A percentile compares a stretch with the other conserved stretches of the same genome.
phyloP scores from a whole-genome alignment of 192 early-diverging fungal species.

The Oehlia diaphana region DNA sequence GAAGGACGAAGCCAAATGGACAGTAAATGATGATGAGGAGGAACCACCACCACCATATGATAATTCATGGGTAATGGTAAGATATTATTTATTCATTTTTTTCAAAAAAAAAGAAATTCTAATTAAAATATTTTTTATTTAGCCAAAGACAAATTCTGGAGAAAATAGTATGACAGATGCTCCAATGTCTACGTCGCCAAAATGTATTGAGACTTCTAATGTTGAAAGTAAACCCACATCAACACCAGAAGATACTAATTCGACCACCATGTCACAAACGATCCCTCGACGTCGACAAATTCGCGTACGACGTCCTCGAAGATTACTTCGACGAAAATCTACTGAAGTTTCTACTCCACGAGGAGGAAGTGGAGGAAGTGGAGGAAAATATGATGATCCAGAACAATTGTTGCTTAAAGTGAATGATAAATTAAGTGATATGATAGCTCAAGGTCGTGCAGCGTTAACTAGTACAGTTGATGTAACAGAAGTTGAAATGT shows the following conservation, averaged over 20 bases:
- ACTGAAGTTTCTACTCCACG: not conserved
- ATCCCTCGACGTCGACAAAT: not conserved
- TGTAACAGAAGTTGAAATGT: slow-evolving; percentile 28
- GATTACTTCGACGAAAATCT: slow-evolving; percentile 11
- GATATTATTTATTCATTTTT: not conserved
- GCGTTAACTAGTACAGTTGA: slow-evolving; percentile 25
- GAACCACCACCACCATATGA: slow-evolving; percentile 30
- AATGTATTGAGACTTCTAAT: not conserved
- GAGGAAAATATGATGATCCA: slow-evolving; percentile 5
- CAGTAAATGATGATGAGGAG: slow-evolving; percentile 16
- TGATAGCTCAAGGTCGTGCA: slow-evolving; percentile 24
- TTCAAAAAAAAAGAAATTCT: not conserved
- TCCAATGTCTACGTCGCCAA: not conserved
- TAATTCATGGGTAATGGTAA: slow-evolving; percentile 12
- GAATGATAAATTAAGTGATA: slow-evolving; percentile 22
- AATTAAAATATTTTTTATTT: not conserved
- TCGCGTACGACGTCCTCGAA: slow-evolving; percentile 3
- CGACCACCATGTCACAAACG: not conserved
- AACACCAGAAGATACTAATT: not conserved
- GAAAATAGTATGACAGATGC: not conserved
- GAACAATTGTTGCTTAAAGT: slow-evolving; percentile 7
- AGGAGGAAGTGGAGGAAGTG: not conserved
- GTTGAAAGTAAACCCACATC: not conserved
- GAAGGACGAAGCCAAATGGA: not conserved
- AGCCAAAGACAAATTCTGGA: not conserved